Evolutionary conservation across 2,329 filamentous ascomycete species (phyloP), one percentile per base, ranked within the genome.

Genomic region (Verticillium klebahnii): DNA sequence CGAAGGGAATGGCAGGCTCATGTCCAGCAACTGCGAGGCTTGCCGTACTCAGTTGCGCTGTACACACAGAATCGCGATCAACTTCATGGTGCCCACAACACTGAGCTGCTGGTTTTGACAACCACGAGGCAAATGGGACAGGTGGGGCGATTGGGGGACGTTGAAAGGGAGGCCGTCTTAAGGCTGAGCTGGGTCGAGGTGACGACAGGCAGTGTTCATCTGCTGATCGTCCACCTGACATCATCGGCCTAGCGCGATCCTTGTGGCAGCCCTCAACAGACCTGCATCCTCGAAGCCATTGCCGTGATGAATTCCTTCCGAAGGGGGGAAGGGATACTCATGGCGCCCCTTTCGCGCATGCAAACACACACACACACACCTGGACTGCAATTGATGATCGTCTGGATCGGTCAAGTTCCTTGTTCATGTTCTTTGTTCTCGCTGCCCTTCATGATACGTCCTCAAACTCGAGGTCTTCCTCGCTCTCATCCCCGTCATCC

Each of bases 391-490:
- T 52, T n/a, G 45, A 25, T 23, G 45, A 14, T 14, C 11, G 19
- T 52, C 29, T 29, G 19, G 23, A 52, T 5, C 19, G 19, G 5
- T 52, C 9, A 23, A 52, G 9, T 11, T 23, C 31, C 19, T 50
- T 17, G 11, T 52, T n/a, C 23, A 52, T 23, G 2, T 23, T 45
- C 19, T 50, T 17, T 45, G 34, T 17, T 14, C 57, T 8, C 23
- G 32, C 34, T 9, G 37, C 19, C n/a, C 17, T 15, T 32, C 19
- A 52, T 58, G 67, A 80, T 0, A 86, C 83, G 69, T 87, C 84
- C 67, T 86, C 84, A 71, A 87, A 87, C 67, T 86, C 84, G 64
- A 86, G 71, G 31, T 81, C 82, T 34, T 84, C 82, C 29, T 85
- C 82, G 37, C 77, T 77, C 31, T 79, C 78, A 14, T 81, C 79